Evolutionary conservation across 2,329 filamentous ascomycete genomes (phyloP).

Genomic region (Mollisiaceae sp.): DNA sequence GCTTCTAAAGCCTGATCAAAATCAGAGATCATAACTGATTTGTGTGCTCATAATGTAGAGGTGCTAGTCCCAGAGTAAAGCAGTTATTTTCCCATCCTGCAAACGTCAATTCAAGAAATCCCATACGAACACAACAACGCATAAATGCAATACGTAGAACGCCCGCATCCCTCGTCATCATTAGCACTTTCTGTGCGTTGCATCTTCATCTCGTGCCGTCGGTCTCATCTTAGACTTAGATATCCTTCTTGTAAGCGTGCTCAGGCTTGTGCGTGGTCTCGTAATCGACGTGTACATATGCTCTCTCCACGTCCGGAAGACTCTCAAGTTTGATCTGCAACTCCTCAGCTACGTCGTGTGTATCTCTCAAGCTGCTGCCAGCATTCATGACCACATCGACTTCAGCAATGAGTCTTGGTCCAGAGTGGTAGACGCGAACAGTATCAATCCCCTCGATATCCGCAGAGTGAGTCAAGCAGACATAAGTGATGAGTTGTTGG

Average conservation of each 20-base stretch:
- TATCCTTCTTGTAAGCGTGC: conserved; percentile 67
- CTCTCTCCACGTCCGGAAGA: conserved; percentile 87
- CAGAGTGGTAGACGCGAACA: conserved; percentile 90
- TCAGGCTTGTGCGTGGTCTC: conserved; percentile 96
- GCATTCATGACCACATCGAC: conserved; percentile 95
- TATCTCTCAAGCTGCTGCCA: conserved; percentile 71
- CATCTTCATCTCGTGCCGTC: neutral
- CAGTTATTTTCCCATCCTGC: neutral
- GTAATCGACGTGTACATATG: conserved; percentile 97
- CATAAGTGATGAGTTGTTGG: conserved; percentile 94
- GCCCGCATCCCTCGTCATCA: neutral
- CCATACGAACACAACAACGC: neutral
- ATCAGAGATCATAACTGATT: neutral
- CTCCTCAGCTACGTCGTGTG: conserved; percentile 92
- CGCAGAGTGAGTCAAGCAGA: conserved; percentile 89
- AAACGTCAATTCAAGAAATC: neutral
- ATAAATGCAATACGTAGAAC: neutral
- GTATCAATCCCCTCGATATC: conserved; percentile 88
- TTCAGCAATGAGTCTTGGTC: conserved; percentile 88
- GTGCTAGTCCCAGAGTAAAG: neutral
- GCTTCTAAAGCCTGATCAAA: neutral
- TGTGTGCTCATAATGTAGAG: neutral
- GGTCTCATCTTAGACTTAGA: conserved; percentile 44
- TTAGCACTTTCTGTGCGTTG: neutral
- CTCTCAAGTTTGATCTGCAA: conserved; percentile 94